Base-by-base conservation (phyloP, 116 monocot species). In the Papilionanthe hybrid region DNA sequence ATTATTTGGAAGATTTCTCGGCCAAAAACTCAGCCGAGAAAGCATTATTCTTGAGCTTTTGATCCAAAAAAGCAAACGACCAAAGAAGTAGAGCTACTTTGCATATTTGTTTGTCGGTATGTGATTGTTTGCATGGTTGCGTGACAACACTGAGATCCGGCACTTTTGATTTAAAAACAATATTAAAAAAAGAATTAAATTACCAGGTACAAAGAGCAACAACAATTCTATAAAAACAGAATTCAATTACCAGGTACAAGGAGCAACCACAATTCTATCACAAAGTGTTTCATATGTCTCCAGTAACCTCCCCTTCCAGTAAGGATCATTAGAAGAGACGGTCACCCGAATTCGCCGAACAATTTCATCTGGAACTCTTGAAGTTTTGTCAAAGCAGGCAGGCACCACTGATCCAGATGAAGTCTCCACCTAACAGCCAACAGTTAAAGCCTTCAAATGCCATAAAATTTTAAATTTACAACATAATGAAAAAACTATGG, bases 311-410 rank as follows among this genome's bases (percentile, higher is more conserved):
- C 88, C 88, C 48, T 81, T 78, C 88, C 90, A 94, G 42, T 30
- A 75, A 75, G 84, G 72, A 80, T 98, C 93, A n/a, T 81, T 86
- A 84, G 67, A 86, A 65, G 91, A 85, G 13, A 91, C 91, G 80
- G 84, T 79, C 67, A 98, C 75, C n/a, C 94, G 85, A 63, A 98
- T 79, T 78, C 93, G 85, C 78, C 98, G 88, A 42, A 98, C 91
- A 80, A 98, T 85, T 85, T 98, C 98, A 85, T 98, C 98, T 1
- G 98, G 98, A 81, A 86, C 84, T 79, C 90, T 92, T 47, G 94
- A 89, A 80, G 78, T 78, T 81, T 75, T 87, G 74, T 87, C 83
- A 81, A 98, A 98, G 30, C 79, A 78, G 10, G 94, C 98, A 77
- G 94, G 94, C 20, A 77, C 68, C 69, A 92, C 63, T 73, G 77